phyloP scores from a whole-genome alignment of 2,329 filamentous ascomycete genomes.

The Colletotrichum australisinense region DNA sequence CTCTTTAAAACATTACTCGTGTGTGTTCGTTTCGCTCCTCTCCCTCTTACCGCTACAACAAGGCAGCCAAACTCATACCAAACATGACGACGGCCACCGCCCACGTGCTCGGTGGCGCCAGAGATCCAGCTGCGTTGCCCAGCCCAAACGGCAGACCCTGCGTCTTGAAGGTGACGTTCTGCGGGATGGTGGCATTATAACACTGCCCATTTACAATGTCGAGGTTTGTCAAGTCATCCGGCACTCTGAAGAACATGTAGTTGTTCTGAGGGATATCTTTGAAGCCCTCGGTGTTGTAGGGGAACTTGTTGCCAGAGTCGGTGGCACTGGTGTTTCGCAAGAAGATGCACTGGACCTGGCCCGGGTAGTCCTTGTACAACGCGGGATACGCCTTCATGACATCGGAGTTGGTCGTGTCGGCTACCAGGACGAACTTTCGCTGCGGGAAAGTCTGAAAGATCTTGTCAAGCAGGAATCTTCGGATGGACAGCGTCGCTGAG shows the following conservation, averaged over 20 bases:
- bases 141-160: slow-evolving; percentile 68
- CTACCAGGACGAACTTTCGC: slow-evolving; percentile 80
- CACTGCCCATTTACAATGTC: slow-evolving; percentile 78
- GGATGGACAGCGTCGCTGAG: slow-evolving; percentile 76
- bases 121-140: slow-evolving; percentile 46
- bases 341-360: slow-evolving; percentile 82
- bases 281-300: slow-evolving; percentile 81
- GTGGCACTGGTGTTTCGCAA: slow-evolving; percentile 80
- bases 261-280: slow-evolving; percentile 71
- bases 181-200: slow-evolving; percentile 70
- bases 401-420: slow-evolving; percentile 81
- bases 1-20: background rate
- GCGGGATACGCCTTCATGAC: slow-evolving; percentile 75
- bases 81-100: slow-evolving; percentile 37
- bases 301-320: slow-evolving; percentile 74
- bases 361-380: slow-evolving; percentile 73
- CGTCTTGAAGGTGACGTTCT: slow-evolving; percentile 78
- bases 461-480: slow-evolving; percentile 75
- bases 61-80: slow-evolving; percentile 36
- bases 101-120: slow-evolving; percentile 38
- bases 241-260: slow-evolving; percentile 84
- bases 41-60: slow-evolving; percentile 36
- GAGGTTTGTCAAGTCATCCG: slow-evolving; percentile 74
- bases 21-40: background rate
- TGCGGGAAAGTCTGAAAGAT: slow-evolving; percentile 81